Evolutionary conservation across 768 basidiomycete species (phyloP).

Genomic region (Mycena latifolia): DNA sequence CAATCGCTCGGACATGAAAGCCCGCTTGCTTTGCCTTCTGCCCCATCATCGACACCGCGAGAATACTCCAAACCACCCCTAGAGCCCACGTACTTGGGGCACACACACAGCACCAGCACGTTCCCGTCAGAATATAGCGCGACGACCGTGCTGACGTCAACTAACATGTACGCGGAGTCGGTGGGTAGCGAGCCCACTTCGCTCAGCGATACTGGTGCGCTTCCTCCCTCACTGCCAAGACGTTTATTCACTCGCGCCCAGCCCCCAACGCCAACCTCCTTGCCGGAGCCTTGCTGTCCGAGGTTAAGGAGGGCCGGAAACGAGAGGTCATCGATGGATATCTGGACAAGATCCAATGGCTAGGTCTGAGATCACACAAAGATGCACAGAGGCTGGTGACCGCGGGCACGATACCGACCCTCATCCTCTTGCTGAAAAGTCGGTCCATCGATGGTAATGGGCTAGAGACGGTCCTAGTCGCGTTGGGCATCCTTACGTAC

Average conservation of each 20-base stretch:
- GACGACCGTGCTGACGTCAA: neutral
- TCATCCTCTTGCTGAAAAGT: constrained; percentile 40
- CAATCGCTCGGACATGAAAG: neutral
- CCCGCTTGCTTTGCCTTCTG: neutral
- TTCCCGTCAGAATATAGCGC: constrained; percentile 23
- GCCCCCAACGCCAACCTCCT: constrained; percentile 40
- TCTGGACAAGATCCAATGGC: constrained; percentile 37
- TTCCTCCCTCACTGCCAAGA: neutral
- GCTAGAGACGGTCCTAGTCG: constrained; percentile 39
- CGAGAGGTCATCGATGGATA: constrained; percentile 39
- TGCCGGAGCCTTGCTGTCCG: constrained; percentile 41
- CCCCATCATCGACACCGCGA: constrained; percentile 16
- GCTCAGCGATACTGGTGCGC: constrained; percentile 19
- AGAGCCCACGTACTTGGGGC: constrained; percentile 6
- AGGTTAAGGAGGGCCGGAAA: constrained; percentile 39
- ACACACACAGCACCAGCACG: constrained; percentile 18
- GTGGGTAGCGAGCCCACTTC: constrained; percentile 29
- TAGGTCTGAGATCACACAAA: constrained; percentile 39
- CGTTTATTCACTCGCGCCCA: constrained; percentile 5
- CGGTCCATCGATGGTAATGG: constrained; percentile 41
- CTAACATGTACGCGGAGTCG: constrained; percentile 29
- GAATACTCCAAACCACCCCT: constrained; percentile 8
- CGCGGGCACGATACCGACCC: constrained; percentile 39
- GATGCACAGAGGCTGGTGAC: constrained; percentile 44
- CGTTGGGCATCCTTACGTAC: constrained; percentile 41